Evolutionary conservation across 2,329 filamentous ascomycete species (phyloP).

Genomic region (Bipolaris cookei): DNA sequence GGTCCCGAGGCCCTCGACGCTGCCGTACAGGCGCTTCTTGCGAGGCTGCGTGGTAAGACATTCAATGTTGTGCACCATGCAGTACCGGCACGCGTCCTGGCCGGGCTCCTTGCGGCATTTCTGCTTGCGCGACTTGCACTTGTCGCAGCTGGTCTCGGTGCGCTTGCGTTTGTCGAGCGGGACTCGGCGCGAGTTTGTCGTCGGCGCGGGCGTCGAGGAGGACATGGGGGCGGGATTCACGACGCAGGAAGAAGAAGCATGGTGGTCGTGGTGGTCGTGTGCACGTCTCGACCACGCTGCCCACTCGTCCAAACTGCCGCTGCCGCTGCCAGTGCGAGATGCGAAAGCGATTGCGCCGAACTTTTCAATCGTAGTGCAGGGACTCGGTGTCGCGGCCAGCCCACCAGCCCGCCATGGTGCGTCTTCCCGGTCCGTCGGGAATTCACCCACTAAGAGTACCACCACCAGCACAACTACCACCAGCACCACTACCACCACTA

Average conservation of each 20-base stretch:
- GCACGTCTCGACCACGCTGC: slow-evolving; percentile 7
- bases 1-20: slow-evolving; percentile 51
- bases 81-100: slow-evolving; percentile 52
- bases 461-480: neutral
- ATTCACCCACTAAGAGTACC: slow-evolving; percentile 3
- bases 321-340: slow-evolving; percentile 9
- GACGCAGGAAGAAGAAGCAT: slow-evolving; percentile 18
- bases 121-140: slow-evolving; percentile 56
- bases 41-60: slow-evolving; percentile 55
- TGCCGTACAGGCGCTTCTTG: slow-evolving; percentile 54
- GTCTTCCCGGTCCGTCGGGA: slow-evolving; percentile 10
- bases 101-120: slow-evolving; percentile 53
- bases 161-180: slow-evolving; percentile 55
- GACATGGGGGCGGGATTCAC: slow-evolving; percentile 16
- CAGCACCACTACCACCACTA: neutral
- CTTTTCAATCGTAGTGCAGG: slow-evolving; percentile 11
- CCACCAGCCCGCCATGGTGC: slow-evolving; percentile 1
- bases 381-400: neutral
- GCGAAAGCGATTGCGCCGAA: slow-evolving; percentile 8
- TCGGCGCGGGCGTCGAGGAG: slow-evolving; percentile 16
- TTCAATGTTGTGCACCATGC: slow-evolving; percentile 50
- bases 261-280: neutral
- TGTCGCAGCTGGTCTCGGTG: slow-evolving; percentile 55
- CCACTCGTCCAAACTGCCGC: slow-evolving; percentile 6
- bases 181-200: slow-evolving; percentile 45